Evolutionary conservation across 169 alveolate species (phyloP).

Genomic region (Eimeria acervulina): DNA sequence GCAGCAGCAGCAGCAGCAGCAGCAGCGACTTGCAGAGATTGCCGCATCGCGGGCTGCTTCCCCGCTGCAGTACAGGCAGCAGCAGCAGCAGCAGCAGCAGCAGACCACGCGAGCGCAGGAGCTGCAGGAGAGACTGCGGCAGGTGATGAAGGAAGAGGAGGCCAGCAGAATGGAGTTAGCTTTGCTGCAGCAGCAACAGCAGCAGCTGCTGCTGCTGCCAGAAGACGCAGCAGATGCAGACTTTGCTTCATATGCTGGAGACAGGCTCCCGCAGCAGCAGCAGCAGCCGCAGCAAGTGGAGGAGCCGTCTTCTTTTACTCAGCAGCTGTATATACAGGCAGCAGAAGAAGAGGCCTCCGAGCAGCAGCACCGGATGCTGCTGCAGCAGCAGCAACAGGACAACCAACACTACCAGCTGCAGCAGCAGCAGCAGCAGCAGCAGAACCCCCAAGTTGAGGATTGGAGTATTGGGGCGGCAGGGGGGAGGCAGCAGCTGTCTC

Average conservation of each 20-base stretch:
- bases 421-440: slow-evolving; percentile 17
- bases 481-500: background rate
- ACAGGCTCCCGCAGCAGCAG: background rate
- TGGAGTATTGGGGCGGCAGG: background rate
- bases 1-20: too few species aligned
- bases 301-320: slow-evolving; percentile 44
- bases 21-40: too few species aligned
- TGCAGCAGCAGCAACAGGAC: background rate
- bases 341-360: slow-evolving; percentile 43
- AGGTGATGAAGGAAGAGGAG: slow-evolving; percentile 15
- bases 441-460: background rate
- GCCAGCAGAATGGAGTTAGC: slow-evolving; percentile 1
- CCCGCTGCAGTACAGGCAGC: too few species aligned
- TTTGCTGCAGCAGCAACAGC: background rate
- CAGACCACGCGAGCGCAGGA: background rate
- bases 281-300: slow-evolving; percentile 36
- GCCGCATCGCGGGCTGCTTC: too few species aligned
- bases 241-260: background rate
- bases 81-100: too few species aligned
- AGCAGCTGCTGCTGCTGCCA: slow-evolving; percentile 29
- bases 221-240: slow-evolving; percentile 5
- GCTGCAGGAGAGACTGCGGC: slow-evolving; percentile 51
- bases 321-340: slow-evolving; percentile 64
- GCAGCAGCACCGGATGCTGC: too few species aligned
- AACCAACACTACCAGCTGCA: slow-evolving; percentile 3